Conservation (phyloP, 179 eudicot species). For the Dionaea muscipula region DNA sequence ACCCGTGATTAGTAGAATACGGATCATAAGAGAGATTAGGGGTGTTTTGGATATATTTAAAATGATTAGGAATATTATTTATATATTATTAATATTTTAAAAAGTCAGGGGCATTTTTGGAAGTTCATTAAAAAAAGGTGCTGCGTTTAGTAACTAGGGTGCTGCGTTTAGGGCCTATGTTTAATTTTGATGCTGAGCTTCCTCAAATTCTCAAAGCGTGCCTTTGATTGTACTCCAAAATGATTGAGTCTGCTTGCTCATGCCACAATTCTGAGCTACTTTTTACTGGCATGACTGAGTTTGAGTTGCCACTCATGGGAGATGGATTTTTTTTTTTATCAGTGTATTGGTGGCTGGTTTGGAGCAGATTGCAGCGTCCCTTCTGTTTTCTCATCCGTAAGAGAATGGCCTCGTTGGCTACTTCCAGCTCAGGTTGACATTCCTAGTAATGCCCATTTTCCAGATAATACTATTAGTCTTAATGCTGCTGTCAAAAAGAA, state of each 20-base stretch:
- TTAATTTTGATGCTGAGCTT: too few species aligned
- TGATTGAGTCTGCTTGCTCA: not conserved
- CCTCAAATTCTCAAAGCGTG: too few species aligned
- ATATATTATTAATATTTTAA: too few species aligned
- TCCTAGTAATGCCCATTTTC: slow-evolving; percentile 30
- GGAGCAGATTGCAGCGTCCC: slow-evolving; percentile 90
- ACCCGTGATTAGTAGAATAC: too few species aligned
- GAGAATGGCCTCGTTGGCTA: slow-evolving; percentile 84
- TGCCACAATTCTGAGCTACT: not conserved
- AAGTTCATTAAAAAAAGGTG: too few species aligned
- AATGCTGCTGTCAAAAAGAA: slow-evolving; percentile 65
- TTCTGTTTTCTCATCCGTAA: slow-evolving; percentile 54
- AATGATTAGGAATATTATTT: too few species aligned
- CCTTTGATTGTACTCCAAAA: too few species aligned
- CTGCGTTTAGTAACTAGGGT: too few species aligned
- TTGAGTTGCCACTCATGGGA: slow-evolving; percentile 8
- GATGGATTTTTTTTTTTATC: slow-evolving; percentile 11
- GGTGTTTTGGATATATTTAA: too few species aligned
- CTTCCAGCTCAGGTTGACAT: slow-evolving; percentile 62
- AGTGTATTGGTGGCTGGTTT: slow-evolving; percentile 89
- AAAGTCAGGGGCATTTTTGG: too few species aligned
- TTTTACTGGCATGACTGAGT: slow-evolving; percentile 5
- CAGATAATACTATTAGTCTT: slow-evolving; percentile 28
- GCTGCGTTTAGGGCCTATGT: too few species aligned
- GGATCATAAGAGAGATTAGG: too few species aligned